Evolutionary conservation across 176 grass and related monocot species (phyloP).

Genomic region (Oryza rufipogon): DNA sequence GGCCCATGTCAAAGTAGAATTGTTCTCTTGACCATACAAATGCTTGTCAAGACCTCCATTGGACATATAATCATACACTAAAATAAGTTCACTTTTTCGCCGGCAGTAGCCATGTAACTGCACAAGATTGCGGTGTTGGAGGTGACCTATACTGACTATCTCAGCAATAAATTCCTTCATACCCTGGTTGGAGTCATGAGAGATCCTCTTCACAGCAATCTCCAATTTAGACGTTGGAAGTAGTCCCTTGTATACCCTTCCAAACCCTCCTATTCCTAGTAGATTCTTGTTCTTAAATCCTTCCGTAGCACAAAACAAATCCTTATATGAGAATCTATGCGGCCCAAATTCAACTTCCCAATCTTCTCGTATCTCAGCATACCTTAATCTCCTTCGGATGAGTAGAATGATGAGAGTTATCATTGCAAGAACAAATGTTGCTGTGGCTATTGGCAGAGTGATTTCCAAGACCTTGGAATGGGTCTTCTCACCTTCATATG

Average conservation of each 20-base stretch:
- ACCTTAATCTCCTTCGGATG: neutral
- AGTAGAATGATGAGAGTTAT: neutral
- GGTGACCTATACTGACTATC: neutral
- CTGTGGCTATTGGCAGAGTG: neutral
- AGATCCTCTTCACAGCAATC: constrained; percentile 3
- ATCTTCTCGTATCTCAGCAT: constrained; percentile 11
- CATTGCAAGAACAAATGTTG: neutral
- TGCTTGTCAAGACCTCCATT: constrained; percentile 9
- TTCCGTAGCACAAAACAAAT: neutral
- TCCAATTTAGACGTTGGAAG: neutral
- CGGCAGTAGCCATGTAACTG: neutral
- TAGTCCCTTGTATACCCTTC: neutral
- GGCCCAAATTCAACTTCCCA: constrained; percentile 32
- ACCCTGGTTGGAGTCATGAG: neutral
- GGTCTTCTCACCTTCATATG: neutral
- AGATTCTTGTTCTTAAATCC: neutral
- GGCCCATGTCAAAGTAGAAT: constrained; percentile 24
- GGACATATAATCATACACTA: constrained; percentile 26
- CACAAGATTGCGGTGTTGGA: constrained; percentile 28
- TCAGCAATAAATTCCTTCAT: neutral
- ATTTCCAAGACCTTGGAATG: neutral
- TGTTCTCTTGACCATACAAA: neutral
- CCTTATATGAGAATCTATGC: constrained; percentile 1
- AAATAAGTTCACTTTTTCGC: constrained; percentile 21
- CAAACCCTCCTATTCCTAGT: neutral